Evolutionary conservation across 169 alveolate genomes (phyloP).

Genomic region (Plasmodium inui): DNA sequence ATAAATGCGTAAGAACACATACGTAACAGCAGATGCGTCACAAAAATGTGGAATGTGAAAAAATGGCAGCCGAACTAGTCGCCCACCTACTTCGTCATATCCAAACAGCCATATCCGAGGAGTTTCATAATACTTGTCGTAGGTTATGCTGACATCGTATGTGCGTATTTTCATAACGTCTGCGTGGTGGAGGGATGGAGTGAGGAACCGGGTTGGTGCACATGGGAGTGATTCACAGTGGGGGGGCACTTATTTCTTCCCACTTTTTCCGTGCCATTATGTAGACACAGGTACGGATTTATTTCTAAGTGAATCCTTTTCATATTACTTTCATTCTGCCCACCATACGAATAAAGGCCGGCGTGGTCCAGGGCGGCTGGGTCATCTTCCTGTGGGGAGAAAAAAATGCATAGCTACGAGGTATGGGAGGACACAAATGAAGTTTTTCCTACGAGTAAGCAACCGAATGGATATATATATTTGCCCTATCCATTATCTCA

Average conservation of each 20-base stretch:
- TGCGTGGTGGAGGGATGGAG: neutral
- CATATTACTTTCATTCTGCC: slow-evolving; percentile 15
- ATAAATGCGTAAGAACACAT: neutral
- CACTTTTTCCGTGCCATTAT: neutral
- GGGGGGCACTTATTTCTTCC: neutral
- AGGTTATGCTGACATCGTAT: slow-evolving; percentile 80
- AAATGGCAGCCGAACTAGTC: neutral
- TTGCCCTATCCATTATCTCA: neutral
- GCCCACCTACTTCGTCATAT: slow-evolving; percentile 78
- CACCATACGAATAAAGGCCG: slow-evolving; percentile 15
- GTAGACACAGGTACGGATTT: neutral
- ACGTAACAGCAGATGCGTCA: neutral
- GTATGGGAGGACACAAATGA: neutral
- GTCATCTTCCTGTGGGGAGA: slow-evolving; percentile 56
- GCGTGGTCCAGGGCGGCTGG: slow-evolving; percentile 52
- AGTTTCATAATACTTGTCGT: slow-evolving; percentile 83
- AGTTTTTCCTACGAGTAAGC: neutral
- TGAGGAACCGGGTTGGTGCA: neutral
- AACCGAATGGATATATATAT: slow-evolving; percentile 3
- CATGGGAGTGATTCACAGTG: neutral
- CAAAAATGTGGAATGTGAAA: neutral
- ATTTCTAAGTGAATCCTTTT: slow-evolving; percentile 26
- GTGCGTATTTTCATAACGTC: slow-evolving; percentile 75
- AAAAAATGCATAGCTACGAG: neutral
- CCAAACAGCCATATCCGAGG: slow-evolving; percentile 94